Base-by-base conservation (phyloP, 352 stramenopile species). In the Pythium phragmiticola region DNA sequence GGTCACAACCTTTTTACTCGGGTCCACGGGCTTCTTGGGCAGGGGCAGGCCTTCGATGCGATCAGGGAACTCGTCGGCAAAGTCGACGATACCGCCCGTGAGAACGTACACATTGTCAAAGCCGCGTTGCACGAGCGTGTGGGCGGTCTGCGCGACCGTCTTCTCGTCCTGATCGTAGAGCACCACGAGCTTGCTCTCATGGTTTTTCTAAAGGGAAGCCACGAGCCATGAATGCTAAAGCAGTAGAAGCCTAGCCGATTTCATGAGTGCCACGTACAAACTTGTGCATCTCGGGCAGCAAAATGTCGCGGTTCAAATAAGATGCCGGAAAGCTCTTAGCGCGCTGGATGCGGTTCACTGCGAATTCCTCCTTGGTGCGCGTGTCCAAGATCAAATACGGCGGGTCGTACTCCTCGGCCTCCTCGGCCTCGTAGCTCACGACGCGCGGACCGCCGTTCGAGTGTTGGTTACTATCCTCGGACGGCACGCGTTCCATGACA, bases 81-180 rank as follows among this genome's bases (percentile, higher is more conserved):
- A 92, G 66, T 88, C 77, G 11, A 84, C 68, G 2, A 92, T 52
- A 0, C 82, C 83, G 5, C 83, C 81, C 0, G 77, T 83, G 50
- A 94, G 83, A 39, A 94, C 78, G 70, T 90, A 92, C 34, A 94
- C 73, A 69, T 94, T 94, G 74, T 92, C 81, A 51, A 94, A 92
- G 12, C 85, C 85, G 13, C 83, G 82, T 65, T 94, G 85, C 13
- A 90, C 83, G 39, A 94, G 71, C 28, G 75, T 81, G 57, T 87
- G 80, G 0, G 85, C 85, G 0, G 82, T 89, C 55, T 86, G 75
- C 23, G 72, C 60, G 19, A 78, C 78, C 0, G 72, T 69, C 58
- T 86, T 90, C 39, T 92, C 85, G 53, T 92, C 83, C 56, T 86
- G 48, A 59, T 90, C 82, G 65, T 94, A 94, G 17, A 94, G 41